Base-by-base conservation (phyloP, 331 rosid genomes). In the Acacia concinna region DNA sequence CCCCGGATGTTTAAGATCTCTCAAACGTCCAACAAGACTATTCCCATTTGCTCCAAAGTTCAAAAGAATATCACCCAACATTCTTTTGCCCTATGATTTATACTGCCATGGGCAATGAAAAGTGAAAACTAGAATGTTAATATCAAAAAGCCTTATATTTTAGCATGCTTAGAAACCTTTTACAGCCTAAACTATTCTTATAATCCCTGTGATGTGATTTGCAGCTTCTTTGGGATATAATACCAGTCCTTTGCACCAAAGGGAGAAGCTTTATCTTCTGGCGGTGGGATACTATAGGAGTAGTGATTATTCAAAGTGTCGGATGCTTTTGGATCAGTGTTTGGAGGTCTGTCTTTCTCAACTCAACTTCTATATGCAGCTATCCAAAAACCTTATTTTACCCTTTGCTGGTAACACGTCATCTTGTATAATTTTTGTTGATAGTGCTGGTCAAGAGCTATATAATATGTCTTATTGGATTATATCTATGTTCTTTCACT, bases 241-340 rank as follows among this genome's bases (percentile, higher is more conserved):
- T 51, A 80, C 4, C 76, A 82, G 75, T 73, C 90, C 95, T 73
- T 78, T 80, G 85, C 86, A 89, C 56, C 67, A 72, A 81, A 90
- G 97, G 84, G 97, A 94, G 90, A 91, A 81, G 86, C 80, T 92
- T 23, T 94, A 94, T 85, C 98, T 92, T 67, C 91, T 94, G 68
- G 94, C 92, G 35, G 95, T 94, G 87, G 97, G 98, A 78, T 85
- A 88, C 82, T 92, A 91, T 89, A 86, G 97, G 86, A 86, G 88
- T 78, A 89, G 83, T 62, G 89, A 91, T 59, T 86, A 80, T 81
- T 52, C 83, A 1, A 88, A 89, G 91, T 87, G 98, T 81, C 85
- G 97, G 79, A 88, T 88, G 67, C 90, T 92, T 74, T 49, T 92
- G 78, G 97, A 81, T 41, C 92, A 84, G 79, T 91, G 98, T 71